Evolutionary conservation across 805 yeast species (phyloP).

Genomic region (Suhomyces vadensis): DNA sequence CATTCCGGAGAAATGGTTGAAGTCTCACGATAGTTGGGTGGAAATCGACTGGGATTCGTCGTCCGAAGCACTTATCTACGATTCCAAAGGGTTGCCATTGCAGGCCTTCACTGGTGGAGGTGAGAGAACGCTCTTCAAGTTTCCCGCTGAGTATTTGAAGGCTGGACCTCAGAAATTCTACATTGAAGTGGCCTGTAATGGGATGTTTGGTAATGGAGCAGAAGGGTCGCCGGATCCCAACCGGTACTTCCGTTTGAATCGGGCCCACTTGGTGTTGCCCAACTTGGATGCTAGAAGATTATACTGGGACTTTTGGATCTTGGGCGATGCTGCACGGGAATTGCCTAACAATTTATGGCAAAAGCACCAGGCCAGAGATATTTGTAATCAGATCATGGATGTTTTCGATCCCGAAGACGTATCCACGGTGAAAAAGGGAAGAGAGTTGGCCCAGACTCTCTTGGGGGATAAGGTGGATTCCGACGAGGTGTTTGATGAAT

Average conservation of each 20-base stretch:
- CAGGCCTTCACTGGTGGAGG: conserved; percentile 89
- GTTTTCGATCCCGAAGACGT: conserved; percentile 73
- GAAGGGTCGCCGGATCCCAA: conserved; percentile 73
- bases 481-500: conserved; percentile 53
- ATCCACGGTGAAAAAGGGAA: conserved; percentile 56
- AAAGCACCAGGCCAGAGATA: conserved; percentile 74
- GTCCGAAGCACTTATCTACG: conserved; percentile 82
- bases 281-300: conserved; percentile 78
- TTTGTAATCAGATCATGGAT: conserved; percentile 84
- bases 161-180: conserved; percentile 65
- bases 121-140: conserved; percentile 70
- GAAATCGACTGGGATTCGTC: conserved; percentile 82
- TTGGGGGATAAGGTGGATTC: conserved; percentile 69
- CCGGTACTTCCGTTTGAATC: conserved; percentile 63
- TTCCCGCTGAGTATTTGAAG: conserved; percentile 50
- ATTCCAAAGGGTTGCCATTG: conserved; percentile 61
- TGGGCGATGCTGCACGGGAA: conserved; percentile 91
- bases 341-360: conserved; percentile 75
- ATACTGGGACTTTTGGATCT: conserved; percentile 79
- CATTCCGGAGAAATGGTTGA: conserved; percentile 63
- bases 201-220: conserved; percentile 79
- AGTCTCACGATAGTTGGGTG: conserved; percentile 48
- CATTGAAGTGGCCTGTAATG: conserved; percentile 89
- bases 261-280: conserved; percentile 80
- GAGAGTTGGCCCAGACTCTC: conserved; percentile 61